Evolutionary conservation across 768 basidiomycete species (phyloP).

Genomic region (Psilocybe cubensis): DNA sequence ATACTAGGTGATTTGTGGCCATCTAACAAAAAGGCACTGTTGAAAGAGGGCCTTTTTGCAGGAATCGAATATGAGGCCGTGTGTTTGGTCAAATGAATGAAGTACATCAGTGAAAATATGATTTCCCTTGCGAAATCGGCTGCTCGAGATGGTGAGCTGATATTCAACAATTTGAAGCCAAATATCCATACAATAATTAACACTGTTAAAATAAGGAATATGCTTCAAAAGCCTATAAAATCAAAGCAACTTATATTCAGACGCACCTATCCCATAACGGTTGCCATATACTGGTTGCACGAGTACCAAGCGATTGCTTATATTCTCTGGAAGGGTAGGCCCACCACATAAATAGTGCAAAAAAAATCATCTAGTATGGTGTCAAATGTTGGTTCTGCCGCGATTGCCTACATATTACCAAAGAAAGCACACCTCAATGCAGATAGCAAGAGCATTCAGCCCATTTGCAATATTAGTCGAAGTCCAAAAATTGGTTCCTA

Average conservation of each 20-base stretch:
- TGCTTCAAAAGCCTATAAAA: neutral
- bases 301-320: constrained; percentile 37
- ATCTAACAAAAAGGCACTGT: constrained; percentile 19
- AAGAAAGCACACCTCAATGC: constrained; percentile 65
- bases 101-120: constrained; percentile 20
- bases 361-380: constrained; percentile 76
- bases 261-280: constrained; percentile 73
- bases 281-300: constrained; percentile 61
- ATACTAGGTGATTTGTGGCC: neutral
- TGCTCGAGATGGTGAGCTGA: neutral
- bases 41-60: constrained; percentile 12
- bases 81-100: constrained; percentile 18
- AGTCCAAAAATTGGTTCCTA: constrained; percentile 83
- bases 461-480: constrained; percentile 84
- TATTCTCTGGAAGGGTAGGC: constrained; percentile 81
- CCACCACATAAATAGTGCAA: constrained; percentile 79
- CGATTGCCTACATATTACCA: no score
- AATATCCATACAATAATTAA: constrained; percentile 38
- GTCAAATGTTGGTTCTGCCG: constrained; percentile 5
- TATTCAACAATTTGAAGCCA: constrained; percentile 36
- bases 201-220: constrained; percentile 20
- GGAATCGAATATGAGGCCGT: neutral
- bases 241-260: constrained; percentile 20
- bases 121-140: constrained; percentile 21
- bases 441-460: constrained; percentile 78